Conservation (phyloP, 768 basidiomycete genomes). For the Agaricus sinodeliciosus region DNA sequence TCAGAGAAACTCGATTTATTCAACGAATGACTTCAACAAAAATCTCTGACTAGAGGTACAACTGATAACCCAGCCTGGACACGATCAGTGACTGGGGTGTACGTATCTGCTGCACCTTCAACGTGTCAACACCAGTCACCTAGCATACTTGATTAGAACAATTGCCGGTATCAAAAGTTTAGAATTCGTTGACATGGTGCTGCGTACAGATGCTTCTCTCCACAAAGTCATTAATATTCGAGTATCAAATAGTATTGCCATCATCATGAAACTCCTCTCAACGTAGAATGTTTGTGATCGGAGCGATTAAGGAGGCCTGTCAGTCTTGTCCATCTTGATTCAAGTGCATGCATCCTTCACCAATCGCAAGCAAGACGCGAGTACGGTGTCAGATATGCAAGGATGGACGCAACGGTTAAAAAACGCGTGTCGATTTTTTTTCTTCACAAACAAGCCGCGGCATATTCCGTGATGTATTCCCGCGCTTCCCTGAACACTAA, state of each 20-base stretch:
- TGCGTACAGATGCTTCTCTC: too few species aligned
- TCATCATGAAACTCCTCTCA: constrained; percentile 83
- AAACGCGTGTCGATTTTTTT: constrained; percentile 9
- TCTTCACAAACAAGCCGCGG: constrained; percentile 8
- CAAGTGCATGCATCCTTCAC: constrained; percentile 31
- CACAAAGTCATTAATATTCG: too few species aligned
- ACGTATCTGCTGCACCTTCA: too few species aligned
- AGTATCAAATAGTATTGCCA: constrained; percentile 43
- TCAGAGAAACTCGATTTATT: too few species aligned
- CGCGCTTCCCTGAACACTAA: not conserved
- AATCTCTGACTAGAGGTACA: too few species aligned
- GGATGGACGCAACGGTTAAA: constrained; percentile 29
- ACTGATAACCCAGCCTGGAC: too few species aligned
- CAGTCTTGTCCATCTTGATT: constrained; percentile 40
- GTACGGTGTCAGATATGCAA: constrained; percentile 41
- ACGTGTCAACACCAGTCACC: too few species aligned
- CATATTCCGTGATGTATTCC: not conserved
- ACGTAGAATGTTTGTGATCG: constrained; percentile 59
- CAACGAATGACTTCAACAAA: too few species aligned
- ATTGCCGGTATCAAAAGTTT: too few species aligned
- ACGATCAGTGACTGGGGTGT: too few species aligned
- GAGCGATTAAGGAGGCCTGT: constrained; percentile 81
- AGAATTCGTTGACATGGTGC: too few species aligned
- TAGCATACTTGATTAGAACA: too few species aligned
- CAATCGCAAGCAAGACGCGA: constrained; percentile 58